Conservation (phyloP, 768 basidiomycete genomes). For the Boletus rufocinnamomeus region DNA sequence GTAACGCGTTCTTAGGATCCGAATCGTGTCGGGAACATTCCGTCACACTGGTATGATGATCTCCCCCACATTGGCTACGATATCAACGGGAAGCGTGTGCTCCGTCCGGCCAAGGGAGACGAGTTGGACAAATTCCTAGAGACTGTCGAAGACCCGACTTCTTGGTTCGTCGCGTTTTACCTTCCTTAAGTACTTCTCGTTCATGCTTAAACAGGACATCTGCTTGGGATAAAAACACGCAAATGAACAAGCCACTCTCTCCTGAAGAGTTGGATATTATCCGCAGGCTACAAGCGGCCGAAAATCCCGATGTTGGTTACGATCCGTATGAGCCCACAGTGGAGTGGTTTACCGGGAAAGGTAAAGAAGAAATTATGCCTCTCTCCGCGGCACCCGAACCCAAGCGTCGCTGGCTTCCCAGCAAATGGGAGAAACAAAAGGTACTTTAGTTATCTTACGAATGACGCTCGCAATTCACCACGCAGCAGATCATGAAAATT, state of each 20-base stretch:
- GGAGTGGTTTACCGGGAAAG: constrained; percentile 97
- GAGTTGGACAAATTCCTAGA: constrained; percentile 96
- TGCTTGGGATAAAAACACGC: constrained; percentile 86
- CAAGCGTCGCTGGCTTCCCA: constrained; percentile 94
- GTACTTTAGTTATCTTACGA: constrained; percentile 40
- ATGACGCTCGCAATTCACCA: constrained; percentile 5
- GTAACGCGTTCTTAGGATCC: constrained; percentile 57
- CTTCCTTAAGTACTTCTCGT: neutral
- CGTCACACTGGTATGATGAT: constrained; percentile 99
- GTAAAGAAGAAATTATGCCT: constrained; percentile 94
- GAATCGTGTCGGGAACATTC: constrained; percentile 94
- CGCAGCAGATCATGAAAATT: constrained; percentile 94
- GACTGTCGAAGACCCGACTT: constrained; percentile 86
- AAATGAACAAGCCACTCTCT: constrained; percentile 83
- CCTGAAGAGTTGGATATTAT: constrained; percentile 95
- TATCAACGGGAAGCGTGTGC: constrained; percentile 89
- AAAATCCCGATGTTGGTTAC: constrained; percentile 88
- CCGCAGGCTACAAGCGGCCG: constrained; percentile 81
- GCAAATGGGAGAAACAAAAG: constrained; percentile 99
- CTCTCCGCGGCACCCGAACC: constrained; percentile 90
- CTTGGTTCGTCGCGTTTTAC: constrained; percentile 61
- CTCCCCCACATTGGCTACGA: constrained; percentile 98
- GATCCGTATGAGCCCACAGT: constrained; percentile 92
- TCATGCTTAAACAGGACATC: constrained; percentile 63
- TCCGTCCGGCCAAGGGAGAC: constrained; percentile 93